Base-by-base conservation (phyloP, 495 filamentous ascomycete genomes). In the Aspergillus cavernicola region DNA sequence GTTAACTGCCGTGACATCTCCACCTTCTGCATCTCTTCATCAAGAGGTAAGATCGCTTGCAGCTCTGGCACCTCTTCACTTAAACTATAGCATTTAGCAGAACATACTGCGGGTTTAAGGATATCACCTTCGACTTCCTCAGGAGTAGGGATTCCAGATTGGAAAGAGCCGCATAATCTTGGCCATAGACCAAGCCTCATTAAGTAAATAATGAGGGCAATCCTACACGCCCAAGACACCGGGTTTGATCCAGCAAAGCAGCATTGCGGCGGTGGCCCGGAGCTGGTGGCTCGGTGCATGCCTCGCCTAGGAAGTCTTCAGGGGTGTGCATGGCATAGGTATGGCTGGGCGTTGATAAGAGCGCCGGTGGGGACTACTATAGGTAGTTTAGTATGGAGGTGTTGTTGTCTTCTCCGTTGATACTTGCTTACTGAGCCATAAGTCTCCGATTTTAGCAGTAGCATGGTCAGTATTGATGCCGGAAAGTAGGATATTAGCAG, bases 131-230 rank as follows among this genome's bases (percentile, higher is more conserved):
- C 22, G 15, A 51, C 48, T 11, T 40, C 37, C 7, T 51, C 48
- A n/a, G 48, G 36, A 51, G 20, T 19, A 12, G 48, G 48, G 29
- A 40, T 40, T 10, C 35, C 48, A 51, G 12, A 31, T 2, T 6
- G 48, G 48, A 29, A 41, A 51, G 11, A 51, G 48, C 36, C 36
- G 48, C 35, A 41, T 51, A 29, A 51, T 51, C 37, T 51, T 51
- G 12, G 48, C 48, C 48, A 51, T 51, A 15, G 36, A 51, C 48
- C 48, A 51, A 20, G 48, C 35, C 9, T 51, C 36, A 20, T 51
- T 40, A 18, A 51, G 15, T 2, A 51, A 32, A 18, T 15, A 4
- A 51, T 31, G 28, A 29, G 48, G 48, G 24, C 48, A 28, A 22
- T 40, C 48, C 36, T 22, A 19, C 36, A 24, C 35, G 23, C 48